phyloP scores from a whole-genome alignment of 352 stramenopile genomes.

The Pseudoperonospora humuli region DNA sequence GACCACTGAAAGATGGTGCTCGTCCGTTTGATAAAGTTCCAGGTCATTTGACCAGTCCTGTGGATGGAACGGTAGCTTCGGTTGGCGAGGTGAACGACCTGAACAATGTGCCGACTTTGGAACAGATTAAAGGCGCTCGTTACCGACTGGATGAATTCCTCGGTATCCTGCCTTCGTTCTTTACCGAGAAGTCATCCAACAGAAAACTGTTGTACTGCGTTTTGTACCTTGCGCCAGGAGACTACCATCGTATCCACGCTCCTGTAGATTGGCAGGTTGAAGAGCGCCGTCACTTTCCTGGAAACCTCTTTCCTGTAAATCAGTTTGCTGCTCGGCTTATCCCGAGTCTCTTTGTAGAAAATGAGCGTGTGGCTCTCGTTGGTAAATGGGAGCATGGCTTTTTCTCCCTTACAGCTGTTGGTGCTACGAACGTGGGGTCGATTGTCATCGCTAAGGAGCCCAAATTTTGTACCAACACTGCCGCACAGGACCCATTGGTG shows the following conservation, averaged over 20 bases:
- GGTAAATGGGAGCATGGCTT: constrained; percentile 75
- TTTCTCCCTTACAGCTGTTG: constrained; percentile 77
- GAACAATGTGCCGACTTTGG: constrained; percentile 44
- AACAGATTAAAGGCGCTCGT: constrained; percentile 76
- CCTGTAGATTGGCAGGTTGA: constrained; percentile 67
- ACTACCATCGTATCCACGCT: constrained; percentile 86
- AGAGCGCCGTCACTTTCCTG: constrained; percentile 75
- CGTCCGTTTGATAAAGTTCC: constrained; percentile 35
- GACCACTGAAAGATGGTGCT: constrained; percentile 59
- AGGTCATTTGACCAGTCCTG: constrained; percentile 37
- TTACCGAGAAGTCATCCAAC: constrained; percentile 21
- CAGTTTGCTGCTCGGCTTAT: constrained; percentile 51
- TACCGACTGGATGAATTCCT: constrained; percentile 84
- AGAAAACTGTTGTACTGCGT: constrained; percentile 78
- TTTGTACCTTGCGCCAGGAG: constrained; percentile 75
- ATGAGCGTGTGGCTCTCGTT: constrained; percentile 69
- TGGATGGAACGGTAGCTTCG: constrained; percentile 54
- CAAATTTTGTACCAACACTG: constrained; percentile 55
- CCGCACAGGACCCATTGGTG: constrained; percentile 41
- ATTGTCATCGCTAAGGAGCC: constrained; percentile 68
- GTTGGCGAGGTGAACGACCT: constrained; percentile 46
- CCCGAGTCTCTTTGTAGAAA: constrained; percentile 75
- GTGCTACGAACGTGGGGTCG: constrained; percentile 83
- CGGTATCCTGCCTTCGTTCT: constrained; percentile 51
- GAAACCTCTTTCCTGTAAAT: constrained; percentile 79